Base-by-base conservation (phyloP, 176 grass and related monocot genomes). In the Triticum turgidum region DNA sequence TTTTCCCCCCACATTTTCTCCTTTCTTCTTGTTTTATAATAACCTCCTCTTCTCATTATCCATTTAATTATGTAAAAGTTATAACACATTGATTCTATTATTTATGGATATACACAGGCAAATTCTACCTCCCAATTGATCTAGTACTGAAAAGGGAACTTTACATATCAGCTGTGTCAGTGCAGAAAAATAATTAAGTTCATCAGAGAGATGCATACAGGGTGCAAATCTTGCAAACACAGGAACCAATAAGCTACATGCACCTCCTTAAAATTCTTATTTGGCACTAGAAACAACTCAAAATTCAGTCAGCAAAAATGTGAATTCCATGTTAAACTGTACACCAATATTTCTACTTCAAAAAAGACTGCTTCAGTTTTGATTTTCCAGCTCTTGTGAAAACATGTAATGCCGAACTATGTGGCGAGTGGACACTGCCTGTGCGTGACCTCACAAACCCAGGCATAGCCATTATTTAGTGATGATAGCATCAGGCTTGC, bases 391-490 rank as follows among this genome's bases (percentile, higher is more conserved):
- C 41, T 78, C 21, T 32, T 44, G 34, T 72, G 83, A 42, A 86
- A 87, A 77, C 29, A 85, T 77, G 70, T 32, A 85, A 56, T 41
- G 49, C 62, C 42, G 61, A 44, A 33, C 38, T 39, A 30, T 51
- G 33, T 77, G 27, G 51, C 69, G 49, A 44, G 22, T 21, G 54
- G 18, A 58, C 54, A 35, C 13, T 52, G 24, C 51, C 35, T 76
- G 59, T 15, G 41, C 81, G 39, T 29, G 21, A 85, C 24, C 12
- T 65, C 39, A 82, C 18, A 81, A 64, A 62, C 62, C 47, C 18
- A 74, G 83, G 67, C 29, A 69, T 84, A 80, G 15, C 47, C 10
- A 29, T 90, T 80, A 87, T 87, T 87, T 66, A 75, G 35, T 18
- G 1, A 34, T 22, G 56, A 17, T 76, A 33, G 21, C 25, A 78